Base-by-base conservation (phyloP, 306 rosid genomes). In the Hippophae tibetana region DNA sequence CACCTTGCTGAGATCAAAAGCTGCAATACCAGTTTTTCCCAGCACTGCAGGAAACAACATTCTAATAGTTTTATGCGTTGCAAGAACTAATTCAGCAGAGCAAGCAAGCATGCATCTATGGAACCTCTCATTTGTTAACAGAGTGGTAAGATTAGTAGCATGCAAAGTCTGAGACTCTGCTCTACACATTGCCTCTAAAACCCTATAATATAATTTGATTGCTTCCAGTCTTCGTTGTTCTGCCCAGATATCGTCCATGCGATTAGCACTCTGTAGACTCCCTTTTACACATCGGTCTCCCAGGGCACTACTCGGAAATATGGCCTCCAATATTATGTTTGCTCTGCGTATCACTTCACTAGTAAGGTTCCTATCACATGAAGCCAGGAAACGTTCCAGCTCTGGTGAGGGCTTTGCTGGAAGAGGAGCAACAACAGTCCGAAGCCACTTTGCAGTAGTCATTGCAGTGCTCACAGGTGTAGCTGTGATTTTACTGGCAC, bases 391-490 rank as follows among this genome's bases (percentile, higher is more conserved):
- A 47, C 83, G 77, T 64, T 80, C 90, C 64, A 93, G 84, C 79
- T 93, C 99, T 5, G 69, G 73, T 5, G 99, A 86, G 64, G 97
- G 97, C 78, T 66, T 82, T 7, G 94, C 76, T 9, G 95, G 79
- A 64, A 93, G 94, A 44, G 90, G 97, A 53, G 89, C 86, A 66
- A 93, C 82, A 70, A 88, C 82, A 49, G 89, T 89, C 41, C 99
- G 84, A 51, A 93, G 99, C 99, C 99, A 93, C 85, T 93, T 93
- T 66, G 99, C 99, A 43, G 99, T 93, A 56, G 95, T 93, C 99
- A 93, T 93, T 61, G 99, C 99, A 13, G 97, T 89, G 84, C 95
- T 93, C 51, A 93, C 95, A 48, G 99, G 99, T 42, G 99, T 93
- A 42, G 99, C 95, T 6, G 83, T 80, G 70, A 86, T 73, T 81